Evolutionary conservation across 352 stramenopile species (phyloP).

Genomic region (Phytopythium aichiense): DNA sequence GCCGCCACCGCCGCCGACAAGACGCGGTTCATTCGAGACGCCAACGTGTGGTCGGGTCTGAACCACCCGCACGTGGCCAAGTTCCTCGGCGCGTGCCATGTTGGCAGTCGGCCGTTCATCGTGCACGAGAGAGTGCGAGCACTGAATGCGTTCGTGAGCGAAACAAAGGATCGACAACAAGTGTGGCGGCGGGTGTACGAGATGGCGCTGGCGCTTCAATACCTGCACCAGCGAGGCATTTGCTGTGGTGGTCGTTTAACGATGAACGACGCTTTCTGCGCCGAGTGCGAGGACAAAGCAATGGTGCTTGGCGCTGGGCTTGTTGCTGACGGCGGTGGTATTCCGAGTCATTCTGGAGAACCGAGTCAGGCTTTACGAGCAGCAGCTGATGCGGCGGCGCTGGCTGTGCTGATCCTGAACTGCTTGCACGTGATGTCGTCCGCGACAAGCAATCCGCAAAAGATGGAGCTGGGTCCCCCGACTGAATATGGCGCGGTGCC

Average conservation of each 20-base stretch:
- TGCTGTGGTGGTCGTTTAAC: not conserved
- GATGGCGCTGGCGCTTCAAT: not conserved
- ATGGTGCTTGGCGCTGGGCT: not conserved
- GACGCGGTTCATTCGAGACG: not conserved
- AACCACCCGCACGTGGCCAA: conserved; percentile 15
- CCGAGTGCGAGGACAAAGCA: not conserved
- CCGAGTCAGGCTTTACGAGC: too few relatives aligned
- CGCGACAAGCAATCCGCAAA: too few relatives aligned
- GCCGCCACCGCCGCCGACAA: too few relatives aligned
- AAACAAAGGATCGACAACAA: too few relatives aligned
- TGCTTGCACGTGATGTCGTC: not conserved
- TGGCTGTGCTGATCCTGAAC: not conserved
- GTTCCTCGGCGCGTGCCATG: conserved; percentile 16
- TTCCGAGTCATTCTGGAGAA: too few relatives aligned
- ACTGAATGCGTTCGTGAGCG: not conserved
- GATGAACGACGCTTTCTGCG: not conserved
- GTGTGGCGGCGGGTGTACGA: not conserved
- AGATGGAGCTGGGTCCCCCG: too few relatives aligned
- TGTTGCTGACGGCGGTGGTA: not conserved
- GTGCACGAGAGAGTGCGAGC: not conserved
- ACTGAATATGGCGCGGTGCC: too few relatives aligned
- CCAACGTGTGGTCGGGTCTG: not conserved
- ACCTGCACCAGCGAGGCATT: not conserved
- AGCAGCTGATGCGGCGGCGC: not conserved
- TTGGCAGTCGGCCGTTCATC: conserved; percentile 3